These are phyloP conservation scores for Elsinoe necatrix DNA, from an alignment of 2,329 filamentous ascomycete species.

Conservation along the genomic window DNA sequence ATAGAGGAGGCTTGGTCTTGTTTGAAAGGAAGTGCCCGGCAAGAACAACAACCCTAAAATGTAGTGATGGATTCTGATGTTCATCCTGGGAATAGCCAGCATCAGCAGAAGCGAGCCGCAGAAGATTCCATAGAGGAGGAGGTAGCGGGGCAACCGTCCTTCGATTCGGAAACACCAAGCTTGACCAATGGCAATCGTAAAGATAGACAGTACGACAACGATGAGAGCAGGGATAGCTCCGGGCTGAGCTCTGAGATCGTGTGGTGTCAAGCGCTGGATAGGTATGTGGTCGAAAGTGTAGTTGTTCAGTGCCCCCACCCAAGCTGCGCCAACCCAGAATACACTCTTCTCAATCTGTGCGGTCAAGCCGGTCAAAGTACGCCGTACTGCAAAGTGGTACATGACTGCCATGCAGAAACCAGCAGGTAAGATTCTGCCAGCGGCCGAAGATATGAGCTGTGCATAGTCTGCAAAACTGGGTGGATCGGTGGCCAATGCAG, in stretches of 20 bases:
- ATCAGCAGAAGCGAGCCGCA: constrained; percentile 58
- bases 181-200: constrained; percentile 62
- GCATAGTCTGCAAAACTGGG: constrained; percentile 60
- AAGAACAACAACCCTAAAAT: constrained; percentile 79
- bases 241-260: constrained; percentile 81
- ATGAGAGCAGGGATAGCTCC: constrained; percentile 77
- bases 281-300: constrained; percentile 94
- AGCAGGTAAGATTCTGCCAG: constrained; percentile 78
- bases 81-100: constrained; percentile 64
- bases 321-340: constrained; percentile 81
- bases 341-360: constrained; percentile 86
- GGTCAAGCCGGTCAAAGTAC: constrained; percentile 61
- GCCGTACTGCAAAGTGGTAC: constrained; percentile 71
- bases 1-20: constrained; percentile 72
- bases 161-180: constrained; percentile 81
- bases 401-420: constrained; percentile 82
- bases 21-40: constrained; percentile 82
- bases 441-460: constrained; percentile 63
- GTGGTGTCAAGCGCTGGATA: constrained; percentile 80
- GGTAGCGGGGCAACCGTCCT: constrained; percentile 66
- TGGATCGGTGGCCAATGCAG: constrained; percentile 81
- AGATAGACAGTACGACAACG: constrained; percentile 63
- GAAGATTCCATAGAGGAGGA: constrained; percentile 68
- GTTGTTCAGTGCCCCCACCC: constrained; percentile 86
- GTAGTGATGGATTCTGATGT: constrained; percentile 89